These are phyloP conservation scores for Glycyrrhiza uralensis DNA, from an alignment of 306 rosid genomes.

Conservation along the genomic window DNA sequence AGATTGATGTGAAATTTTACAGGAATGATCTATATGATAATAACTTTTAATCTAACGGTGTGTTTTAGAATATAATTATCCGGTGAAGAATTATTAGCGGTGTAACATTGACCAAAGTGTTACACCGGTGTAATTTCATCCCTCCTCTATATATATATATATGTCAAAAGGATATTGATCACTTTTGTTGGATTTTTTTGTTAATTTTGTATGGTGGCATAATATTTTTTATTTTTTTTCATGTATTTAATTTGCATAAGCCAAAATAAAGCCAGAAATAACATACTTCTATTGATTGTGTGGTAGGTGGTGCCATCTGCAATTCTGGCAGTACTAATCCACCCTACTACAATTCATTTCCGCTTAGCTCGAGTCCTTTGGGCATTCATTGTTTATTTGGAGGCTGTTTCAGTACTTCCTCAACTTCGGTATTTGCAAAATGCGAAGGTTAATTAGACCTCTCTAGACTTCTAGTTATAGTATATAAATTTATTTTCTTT, in stretches of 20 bases:
- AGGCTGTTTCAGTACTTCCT: slow-evolving; percentile 71
- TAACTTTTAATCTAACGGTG: too few relatives aligned
- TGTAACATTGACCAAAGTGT: too few relatives aligned
- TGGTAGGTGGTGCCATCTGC: slow-evolving; percentile 54
- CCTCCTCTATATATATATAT: too few relatives aligned
- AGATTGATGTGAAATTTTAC: too few relatives aligned
- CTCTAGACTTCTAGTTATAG: not conserved
- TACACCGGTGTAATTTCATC: too few relatives aligned
- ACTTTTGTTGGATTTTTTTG: too few relatives aligned
- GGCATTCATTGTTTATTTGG: slow-evolving; percentile 64
- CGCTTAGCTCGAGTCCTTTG: slow-evolving; percentile 28
- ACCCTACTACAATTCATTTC: slow-evolving; percentile 29
- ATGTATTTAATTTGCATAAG: not conserved
- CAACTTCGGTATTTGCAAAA: slow-evolving; percentile 77
- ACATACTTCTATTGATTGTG: slow-evolving; percentile 3
- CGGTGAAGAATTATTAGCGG: too few relatives aligned
- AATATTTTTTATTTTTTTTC: too few relatives aligned
- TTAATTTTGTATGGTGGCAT: too few relatives aligned
- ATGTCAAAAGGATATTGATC: too few relatives aligned
- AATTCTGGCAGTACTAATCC: slow-evolving; percentile 42
- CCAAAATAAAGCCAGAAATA: not conserved
- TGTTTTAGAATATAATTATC: too few relatives aligned
- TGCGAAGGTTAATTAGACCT: slow-evolving; percentile 69
- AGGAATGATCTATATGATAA: too few relatives aligned
- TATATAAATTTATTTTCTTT: not conserved